These are phyloP conservation scores for Typha latifolia DNA, from an alignment of 176 grass and related monocot species.

Conservation along the genomic window DNA sequence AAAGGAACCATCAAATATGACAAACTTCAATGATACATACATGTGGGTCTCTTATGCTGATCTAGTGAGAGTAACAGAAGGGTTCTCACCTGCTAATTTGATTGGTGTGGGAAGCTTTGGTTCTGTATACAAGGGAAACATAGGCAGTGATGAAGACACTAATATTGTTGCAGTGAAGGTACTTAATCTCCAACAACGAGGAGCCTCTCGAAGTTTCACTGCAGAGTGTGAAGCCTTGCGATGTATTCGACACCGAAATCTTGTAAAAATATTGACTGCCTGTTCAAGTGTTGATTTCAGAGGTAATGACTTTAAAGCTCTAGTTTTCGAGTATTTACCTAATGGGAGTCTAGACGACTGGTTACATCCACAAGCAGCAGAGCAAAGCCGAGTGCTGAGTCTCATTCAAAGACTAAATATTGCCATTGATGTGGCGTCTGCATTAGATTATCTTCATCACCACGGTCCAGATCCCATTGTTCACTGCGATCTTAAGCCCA, in stretches of 20 bases:
- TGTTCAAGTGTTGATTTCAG: constrained; percentile 30
- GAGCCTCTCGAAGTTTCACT: constrained; percentile 36
- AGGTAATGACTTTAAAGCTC: constrained; percentile 30
- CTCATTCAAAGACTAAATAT: no score
- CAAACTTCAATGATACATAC: no score
- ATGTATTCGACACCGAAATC: constrained; percentile 36
- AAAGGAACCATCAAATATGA: no score
- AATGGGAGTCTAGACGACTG: constrained; percentile 32
- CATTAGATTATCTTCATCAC: no score
- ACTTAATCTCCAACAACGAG: constrained; percentile 19
- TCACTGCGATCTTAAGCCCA: no score
- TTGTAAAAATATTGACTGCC: constrained; percentile 38
- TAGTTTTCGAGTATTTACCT: no score
- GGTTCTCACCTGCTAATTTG: no score
- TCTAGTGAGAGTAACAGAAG: no score
- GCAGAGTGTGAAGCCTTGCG: constrained; percentile 41
- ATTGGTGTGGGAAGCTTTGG: neutral
- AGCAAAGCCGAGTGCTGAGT: no score
- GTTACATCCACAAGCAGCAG: constrained; percentile 10
- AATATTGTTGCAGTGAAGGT: constrained; percentile 35
- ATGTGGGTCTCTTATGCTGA: no score
- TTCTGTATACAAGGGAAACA: constrained; percentile 35
- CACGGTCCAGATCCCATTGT: no score
- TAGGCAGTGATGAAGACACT: neutral
- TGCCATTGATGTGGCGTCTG: no score